Percentiles rank a stretch among this genome's conserved stretches.
phyloP scores from a whole-genome alignment of 164 flowering plant genomes.

The Amborella trichopoda region DNA sequence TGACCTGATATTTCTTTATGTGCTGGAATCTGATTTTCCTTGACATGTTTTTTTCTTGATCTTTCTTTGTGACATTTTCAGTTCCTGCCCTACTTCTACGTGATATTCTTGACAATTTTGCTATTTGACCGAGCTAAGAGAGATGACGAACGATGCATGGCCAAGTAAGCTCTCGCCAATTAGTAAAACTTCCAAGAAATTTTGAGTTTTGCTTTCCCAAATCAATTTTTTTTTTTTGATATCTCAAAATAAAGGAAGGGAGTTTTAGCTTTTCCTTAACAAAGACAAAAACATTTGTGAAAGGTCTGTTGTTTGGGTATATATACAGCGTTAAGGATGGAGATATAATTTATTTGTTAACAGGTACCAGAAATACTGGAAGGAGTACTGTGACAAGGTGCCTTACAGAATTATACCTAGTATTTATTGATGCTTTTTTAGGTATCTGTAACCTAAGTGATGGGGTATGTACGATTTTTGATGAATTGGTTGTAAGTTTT shows the following conservation, averaged over 20 bases:
- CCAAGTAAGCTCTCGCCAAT: slow-evolving; percentile 56
- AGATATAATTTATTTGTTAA: too few species aligned
- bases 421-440: slow-evolving; percentile 49
- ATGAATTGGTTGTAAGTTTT: too few species aligned
- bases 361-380: slow-evolving; percentile 99
- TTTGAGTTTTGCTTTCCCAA: neutral
- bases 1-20: neutral
- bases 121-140: slow-evolving; percentile 90
- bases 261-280: too few species aligned
- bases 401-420: slow-evolving; percentile 75
- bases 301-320: too few species aligned
- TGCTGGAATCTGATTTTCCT: too few species aligned
- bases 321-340: too few species aligned
- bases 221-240: neutral
- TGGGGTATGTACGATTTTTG: too few species aligned
- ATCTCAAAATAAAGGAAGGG: too few species aligned
- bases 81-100: slow-evolving; percentile 94
- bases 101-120: slow-evolving; percentile 80
- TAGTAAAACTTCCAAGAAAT: neutral
- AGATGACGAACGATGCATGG: slow-evolving; percentile 84
- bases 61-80: slow-evolving; percentile 31
- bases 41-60: neutral
- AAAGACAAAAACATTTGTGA: too few species aligned
- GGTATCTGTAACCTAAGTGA: too few species aligned
- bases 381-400: slow-evolving; percentile 73